Evolutionary conservation across 192 early-diverging fungal genomes (phyloP), one percentile per base, ranked within the genome.

Genomic region (Backusella tuberculispora): DNA sequence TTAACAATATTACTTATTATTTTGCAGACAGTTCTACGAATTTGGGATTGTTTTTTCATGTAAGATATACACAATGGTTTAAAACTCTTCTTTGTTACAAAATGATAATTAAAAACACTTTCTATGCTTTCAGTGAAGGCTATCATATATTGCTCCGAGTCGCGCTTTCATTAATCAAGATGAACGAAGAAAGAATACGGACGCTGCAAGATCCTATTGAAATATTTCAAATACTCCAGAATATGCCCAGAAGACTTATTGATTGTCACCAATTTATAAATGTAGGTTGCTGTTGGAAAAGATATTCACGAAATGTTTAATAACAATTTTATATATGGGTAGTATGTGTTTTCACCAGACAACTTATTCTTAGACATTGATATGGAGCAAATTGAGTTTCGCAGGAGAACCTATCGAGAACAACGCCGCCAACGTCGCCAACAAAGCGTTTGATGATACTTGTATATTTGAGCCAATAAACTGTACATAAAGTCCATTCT

Each of bases 91-190:
- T 75, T 37, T 6, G 1, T 24, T n/a, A 45, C 8, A 41, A 8
- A 13, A n/a, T 6, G 15, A 63, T 17, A 24, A 60, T 56, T 43
- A 69, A 41, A 69, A 26, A 15, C 19, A n/a, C 14, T 24, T 72
- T 53, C 29, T 66, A 74, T 14, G 38, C 5, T 77, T 43, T 14
- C 65, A 78, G 83, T 66, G 85, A 85, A 45, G 85, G 83, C 50
- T 87, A 88, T 81, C 92, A 92, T 78, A 85, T 93, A 38, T 69
- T 95, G 10, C 90, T 91, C 69, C 85, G 91, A 1, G 87, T 92
- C 14, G 89, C 90, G 0, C 81, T 95, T 19, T 86, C 93, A 2
- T 84, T 95, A 53, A 76, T 95, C 24, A 80, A 88, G 60, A 74
- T 90, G 34, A 87, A 91, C 71, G 88, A 95, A 65, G 75, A 81